Evolutionary conservation across 148 eudicot species (phyloP), one percentile per base, ranked within the genome.

Genomic region (Fagopyrum tataricum): DNA sequence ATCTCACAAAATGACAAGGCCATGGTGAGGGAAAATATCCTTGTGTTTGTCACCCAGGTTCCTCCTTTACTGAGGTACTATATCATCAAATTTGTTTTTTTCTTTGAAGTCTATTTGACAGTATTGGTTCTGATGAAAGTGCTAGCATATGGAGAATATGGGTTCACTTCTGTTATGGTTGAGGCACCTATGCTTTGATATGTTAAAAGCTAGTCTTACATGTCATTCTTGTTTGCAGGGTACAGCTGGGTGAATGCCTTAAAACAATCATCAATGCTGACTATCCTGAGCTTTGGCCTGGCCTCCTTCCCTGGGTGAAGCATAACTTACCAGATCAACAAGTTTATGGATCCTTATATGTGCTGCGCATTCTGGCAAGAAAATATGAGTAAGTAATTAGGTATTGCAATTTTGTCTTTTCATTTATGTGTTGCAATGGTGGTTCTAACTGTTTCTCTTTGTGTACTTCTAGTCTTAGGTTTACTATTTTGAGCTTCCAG

Each of bases 271-370:
- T 96, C 70, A 88, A 88, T 81, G 85, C 95, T 59, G 99, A 96
- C 76, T 96, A 96, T 72, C 99, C 99, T 37, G 99, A 96, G 84
- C 96, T 92, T 61, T 96, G 99, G 99, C 96, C 99, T 14, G 72
- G 82, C 73, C 96, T 92, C 80, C 84, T 96, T 75, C 97, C 84
- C 13, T 96, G 99, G 99, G 94, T 96, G 86, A 92, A 89, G 82
- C 90, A 82, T 82, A 96, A 86, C 81, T 78, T 96, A 73, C 97
- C 86, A 83, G 91, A 84, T 64, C 97, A 96, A 76, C 97, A 96
- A 79, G 90, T 96, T 82, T 90, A 90, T 84, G 97, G 97, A 74
- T 94, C 97, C 73, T 81, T 96, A 76, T 96, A 87, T 87, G 99
- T 96, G 67, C 81, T 92, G 78, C 86, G 99, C 75, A 92, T 96